Evolutionary conservation across 257 asterid genomes (phyloP).

Genomic region (Nicotiana tomentosiformis): DNA sequence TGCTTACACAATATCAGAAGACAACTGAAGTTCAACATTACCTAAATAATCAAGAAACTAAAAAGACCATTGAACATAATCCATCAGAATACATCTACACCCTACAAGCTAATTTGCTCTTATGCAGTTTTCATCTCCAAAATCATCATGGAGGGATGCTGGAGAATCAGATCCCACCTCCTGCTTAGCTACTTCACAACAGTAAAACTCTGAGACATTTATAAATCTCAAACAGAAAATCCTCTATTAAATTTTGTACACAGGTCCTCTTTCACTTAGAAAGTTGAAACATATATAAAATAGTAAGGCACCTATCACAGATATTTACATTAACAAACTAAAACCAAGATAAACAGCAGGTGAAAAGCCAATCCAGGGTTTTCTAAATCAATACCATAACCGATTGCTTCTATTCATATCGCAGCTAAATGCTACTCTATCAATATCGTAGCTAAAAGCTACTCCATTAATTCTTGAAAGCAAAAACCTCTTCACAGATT

Average conservation of each 20-base stretch:
- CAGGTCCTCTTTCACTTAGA: neutral
- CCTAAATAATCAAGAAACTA: neutral
- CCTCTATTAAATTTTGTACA: neutral
- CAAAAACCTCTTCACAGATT: neutral
- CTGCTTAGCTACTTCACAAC: neutral
- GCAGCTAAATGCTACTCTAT: neutral
- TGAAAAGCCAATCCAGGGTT: neutral
- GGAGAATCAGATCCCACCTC: neutral
- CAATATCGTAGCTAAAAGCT: neutral
- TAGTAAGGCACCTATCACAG: neutral
- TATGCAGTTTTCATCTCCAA: neutral
- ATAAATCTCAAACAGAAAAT: neutral
- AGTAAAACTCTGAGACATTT: neutral
- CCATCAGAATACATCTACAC: neutral
- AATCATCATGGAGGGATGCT: neutral
- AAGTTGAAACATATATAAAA: neutral
- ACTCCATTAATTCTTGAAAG: neutral
- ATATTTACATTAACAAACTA: neutral
- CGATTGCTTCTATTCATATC: neutral
- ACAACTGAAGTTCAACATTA: neutral
- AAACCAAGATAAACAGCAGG: neutral
- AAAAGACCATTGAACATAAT: neutral
- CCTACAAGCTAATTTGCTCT: neutral
- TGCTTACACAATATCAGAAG: too few species aligned
- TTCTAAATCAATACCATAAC: neutral